A percentile compares a stretch with the other conserved stretches of the same genome.
Conservation (phyloP, 23 red algal genomes). For the Rhodosorus marinus region DNA sequence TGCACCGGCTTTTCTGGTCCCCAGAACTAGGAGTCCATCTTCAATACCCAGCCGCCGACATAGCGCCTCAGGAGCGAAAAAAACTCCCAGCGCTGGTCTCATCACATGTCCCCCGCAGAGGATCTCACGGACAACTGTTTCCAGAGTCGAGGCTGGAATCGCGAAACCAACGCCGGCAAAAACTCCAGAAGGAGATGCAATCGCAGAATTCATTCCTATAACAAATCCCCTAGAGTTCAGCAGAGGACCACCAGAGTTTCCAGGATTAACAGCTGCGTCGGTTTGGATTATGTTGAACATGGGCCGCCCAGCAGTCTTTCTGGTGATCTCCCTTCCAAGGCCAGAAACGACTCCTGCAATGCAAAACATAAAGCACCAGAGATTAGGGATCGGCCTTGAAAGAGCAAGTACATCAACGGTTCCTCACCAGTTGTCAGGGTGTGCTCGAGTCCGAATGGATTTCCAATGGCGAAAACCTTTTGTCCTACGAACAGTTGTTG, state of each 20-base stretch:
- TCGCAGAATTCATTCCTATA: conserved; percentile 11
- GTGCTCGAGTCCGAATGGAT: conserved; percentile 21
- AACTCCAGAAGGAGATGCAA: conserved; percentile 5
- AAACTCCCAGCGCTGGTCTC: background rate
- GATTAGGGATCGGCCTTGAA: too few species aligned
- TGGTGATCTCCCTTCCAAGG: conserved; percentile 11
- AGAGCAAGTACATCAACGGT: too few species aligned
- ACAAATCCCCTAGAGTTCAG: conserved; percentile 3
- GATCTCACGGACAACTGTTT: conserved; percentile 10
- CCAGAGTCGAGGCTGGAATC: conserved; percentile 16
- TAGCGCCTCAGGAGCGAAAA: background rate
- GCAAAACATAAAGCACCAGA: too few species aligned
- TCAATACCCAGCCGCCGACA: background rate
- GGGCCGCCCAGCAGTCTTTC: conserved; percentile 2
- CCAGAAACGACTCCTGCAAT: conserved; percentile 22
- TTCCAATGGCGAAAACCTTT: conserved; percentile 23
- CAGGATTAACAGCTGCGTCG: conserved; percentile 16
- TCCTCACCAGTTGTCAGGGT: too few species aligned
- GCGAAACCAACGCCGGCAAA: conserved; percentile 31
- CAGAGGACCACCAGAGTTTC: conserved; percentile 25
- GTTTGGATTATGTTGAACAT: conserved; percentile 27
- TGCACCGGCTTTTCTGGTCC: background rate
- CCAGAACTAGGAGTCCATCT: background rate
- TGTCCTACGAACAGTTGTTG: conserved; percentile 15
- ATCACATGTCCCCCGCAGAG: background rate